phyloP scores from a whole-genome alignment of 1,139 yeast genomes.

The Lodderomyces elongisporus region DNA sequence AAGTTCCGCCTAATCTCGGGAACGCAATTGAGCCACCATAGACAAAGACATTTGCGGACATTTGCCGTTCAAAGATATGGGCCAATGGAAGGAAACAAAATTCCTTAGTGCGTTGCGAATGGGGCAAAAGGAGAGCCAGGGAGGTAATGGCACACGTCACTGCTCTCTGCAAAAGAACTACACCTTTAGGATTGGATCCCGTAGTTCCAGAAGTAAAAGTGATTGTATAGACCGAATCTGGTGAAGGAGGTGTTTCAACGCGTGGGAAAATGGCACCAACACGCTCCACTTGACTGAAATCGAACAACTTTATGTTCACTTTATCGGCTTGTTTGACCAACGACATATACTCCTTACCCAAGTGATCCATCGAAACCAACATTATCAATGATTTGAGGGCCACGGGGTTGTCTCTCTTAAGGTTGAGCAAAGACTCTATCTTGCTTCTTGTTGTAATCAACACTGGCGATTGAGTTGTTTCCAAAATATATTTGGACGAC shows the following conservation, averaged over 20 bases:
- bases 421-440: slow-evolving; percentile 20
- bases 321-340: slow-evolving; percentile 21
- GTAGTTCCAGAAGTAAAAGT: slow-evolving; percentile 43
- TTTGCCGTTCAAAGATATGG: slow-evolving; percentile 39
- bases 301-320: slow-evolving; percentile 23
- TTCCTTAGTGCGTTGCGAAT: slow-evolving; percentile 14
- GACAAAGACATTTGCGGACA: slow-evolving; percentile 23
- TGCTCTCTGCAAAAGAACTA: slow-evolving; percentile 27
- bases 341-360: slow-evolving; percentile 14
- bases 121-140: slow-evolving; percentile 9
- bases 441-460: slow-evolving; percentile 31
- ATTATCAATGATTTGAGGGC: slow-evolving; percentile 25
- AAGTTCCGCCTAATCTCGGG: slow-evolving; percentile 41
- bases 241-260: slow-evolving; percentile 22
- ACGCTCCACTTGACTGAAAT: slow-evolving; percentile 28
- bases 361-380: slow-evolving; percentile 36
- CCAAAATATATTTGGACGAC: slow-evolving; percentile 31
- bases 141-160: slow-evolving; percentile 21
- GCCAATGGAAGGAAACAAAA: slow-evolving; percentile 31
- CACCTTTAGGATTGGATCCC: slow-evolving; percentile 40
- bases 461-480: slow-evolving; percentile 32
- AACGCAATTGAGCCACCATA: slow-evolving; percentile 40
- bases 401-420: slow-evolving; percentile 24
- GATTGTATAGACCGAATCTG: slow-evolving; percentile 31
- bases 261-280: slow-evolving; percentile 24